Conservation (phyloP, 192 early-diverging fungal genomes). For the Chytriomyces hyalinus region DNA sequence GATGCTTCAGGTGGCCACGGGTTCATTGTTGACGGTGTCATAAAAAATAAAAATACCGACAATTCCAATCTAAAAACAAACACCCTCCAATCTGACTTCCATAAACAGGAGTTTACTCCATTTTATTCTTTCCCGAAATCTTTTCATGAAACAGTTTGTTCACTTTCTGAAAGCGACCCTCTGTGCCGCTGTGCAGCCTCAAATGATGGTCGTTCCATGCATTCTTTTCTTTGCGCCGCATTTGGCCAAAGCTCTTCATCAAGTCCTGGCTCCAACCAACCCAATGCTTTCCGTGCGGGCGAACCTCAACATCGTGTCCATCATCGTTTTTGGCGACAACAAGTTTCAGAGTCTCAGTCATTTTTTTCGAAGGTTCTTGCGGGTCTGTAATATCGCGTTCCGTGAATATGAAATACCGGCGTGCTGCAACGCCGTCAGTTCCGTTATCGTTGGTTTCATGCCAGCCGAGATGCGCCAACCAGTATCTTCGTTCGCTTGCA, state of each 20-base stretch:
- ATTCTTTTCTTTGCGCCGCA: background rate
- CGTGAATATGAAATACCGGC: slow-evolving; percentile 24
- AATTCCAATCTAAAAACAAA: background rate
- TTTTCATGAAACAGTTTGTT: background rate
- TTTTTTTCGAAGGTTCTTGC: background rate
- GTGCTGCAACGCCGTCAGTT: background rate
- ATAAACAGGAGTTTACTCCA: background rate
- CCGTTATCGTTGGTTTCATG: background rate
- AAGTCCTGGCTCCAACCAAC: slow-evolving; percentile 9
- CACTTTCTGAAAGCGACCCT: background rate
- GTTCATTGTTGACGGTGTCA: background rate
- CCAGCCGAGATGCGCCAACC: background rate
- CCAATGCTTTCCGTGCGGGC: slow-evolving; percentile 17
- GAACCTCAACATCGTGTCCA: slow-evolving; percentile 14
- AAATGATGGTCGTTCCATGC: background rate
- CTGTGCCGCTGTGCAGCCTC: background rate
- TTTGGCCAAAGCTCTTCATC: slow-evolving; percentile 6
- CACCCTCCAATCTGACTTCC: background rate
- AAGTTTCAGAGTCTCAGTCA: slow-evolving; percentile 19
- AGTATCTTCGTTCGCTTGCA: background rate
- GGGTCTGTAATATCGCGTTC: slow-evolving; percentile 17
- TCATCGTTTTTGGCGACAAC: background rate
- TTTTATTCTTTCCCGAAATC: background rate
- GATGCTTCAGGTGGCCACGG: background rate
- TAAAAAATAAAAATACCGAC: background rate